phyloP scores from a whole-genome alignment of 169 alveolate genomes.

The Toxoplasma gondii region DNA sequence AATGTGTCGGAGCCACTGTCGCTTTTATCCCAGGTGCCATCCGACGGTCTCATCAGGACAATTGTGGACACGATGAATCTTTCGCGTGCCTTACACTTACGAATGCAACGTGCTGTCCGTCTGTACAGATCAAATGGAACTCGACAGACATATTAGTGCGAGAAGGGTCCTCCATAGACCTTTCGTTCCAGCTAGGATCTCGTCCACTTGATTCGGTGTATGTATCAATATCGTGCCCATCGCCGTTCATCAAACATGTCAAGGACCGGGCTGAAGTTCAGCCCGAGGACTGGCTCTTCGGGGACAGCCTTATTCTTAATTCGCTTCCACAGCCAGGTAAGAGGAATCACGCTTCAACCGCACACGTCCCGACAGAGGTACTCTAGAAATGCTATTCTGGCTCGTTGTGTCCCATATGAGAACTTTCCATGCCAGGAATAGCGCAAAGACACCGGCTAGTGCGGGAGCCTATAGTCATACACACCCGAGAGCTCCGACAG shows the following conservation, averaged over 20 bases:
- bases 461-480: no score
- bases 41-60: no score
- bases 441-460: no score
- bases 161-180: neutral
- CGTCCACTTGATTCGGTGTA: neutral
- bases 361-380: neutral
- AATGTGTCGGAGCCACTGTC: no score
- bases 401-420: no score
- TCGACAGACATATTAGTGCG: neutral
- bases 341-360: neutral
- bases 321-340: neutral
- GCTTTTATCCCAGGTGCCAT: no score
- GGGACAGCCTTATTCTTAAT: neutral
- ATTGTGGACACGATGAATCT: no score
- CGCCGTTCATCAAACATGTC: neutral
- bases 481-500: no score
- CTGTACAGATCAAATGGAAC: neutral
- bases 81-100: no score
- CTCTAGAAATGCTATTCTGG: neutral
- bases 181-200: neutral
- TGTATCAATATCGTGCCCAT: neutral
- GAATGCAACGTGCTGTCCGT: neutral
- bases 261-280: neutral
- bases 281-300: conserved; percentile 19
- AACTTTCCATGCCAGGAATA: no score